Base-by-base conservation (phyloP, 176 grass and related monocot species). In the Puccinellia tenuiflora region DNA sequence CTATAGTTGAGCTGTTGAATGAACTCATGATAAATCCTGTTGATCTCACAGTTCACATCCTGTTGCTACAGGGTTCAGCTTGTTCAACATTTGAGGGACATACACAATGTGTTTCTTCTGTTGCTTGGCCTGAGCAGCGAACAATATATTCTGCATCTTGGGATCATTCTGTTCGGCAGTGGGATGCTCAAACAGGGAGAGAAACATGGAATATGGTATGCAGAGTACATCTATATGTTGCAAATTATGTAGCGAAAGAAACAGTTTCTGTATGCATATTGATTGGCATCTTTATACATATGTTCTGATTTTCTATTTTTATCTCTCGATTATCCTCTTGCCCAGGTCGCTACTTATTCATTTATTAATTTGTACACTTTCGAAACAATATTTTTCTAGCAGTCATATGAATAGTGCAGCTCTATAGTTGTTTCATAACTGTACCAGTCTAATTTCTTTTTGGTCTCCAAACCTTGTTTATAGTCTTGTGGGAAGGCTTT, bases 111-210 rank as follows among this genome's bases (percentile, higher is more conserved):
- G 89, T 96, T 81, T 92, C 91, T 89, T 76, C 89, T 59, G 86
- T 99, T 84, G 33, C 81, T 39, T 99, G 91, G 93, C 87, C 93
- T 81, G 88, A 99, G 42, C 87, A 35, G 75, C 77, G 82, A 83
- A 90, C 80, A 25, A 79, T 99, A 81, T 94, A 87, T 88, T 99
- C 97, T 42, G 93, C 93, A 69, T 99, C 97, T 70, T 99, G 97
- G 97, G 93, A 99, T 88, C 97, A 96, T 90, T 99, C 93, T 84
- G 28, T 99, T 65, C 83, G 89, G 79, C 97, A 94, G 72, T 99
- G 97, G 93, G 97, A 99, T 90, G 84, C 85, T 69, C 85, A 88
- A 87, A 84, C 91, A 76, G 85, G 86, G 61, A 94, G 88, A 84
- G 89, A 92, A 47, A 90, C 88, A 9, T 96, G 93, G 91, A 92